Conservation (phyloP, 2,329 filamentous ascomycete genomes). For the Mycocentrospora acerina region DNA sequence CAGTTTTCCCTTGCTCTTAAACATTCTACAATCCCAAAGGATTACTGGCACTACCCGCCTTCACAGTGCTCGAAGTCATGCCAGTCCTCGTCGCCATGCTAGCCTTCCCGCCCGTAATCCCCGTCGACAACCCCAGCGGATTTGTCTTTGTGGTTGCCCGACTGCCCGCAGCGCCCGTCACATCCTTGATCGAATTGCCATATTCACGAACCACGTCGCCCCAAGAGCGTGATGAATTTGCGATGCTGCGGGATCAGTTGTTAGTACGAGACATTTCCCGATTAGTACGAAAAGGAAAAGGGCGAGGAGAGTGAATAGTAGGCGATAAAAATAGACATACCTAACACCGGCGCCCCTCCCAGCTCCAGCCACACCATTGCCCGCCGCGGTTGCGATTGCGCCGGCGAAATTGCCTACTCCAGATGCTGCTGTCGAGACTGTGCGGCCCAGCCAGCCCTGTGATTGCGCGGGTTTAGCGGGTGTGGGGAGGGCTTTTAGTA, state of each 20-base stretch:
- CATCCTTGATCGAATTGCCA: slow-evolving; percentile 53
- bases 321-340: slow-evolving; percentile 1
- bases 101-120: slow-evolving; percentile 29
- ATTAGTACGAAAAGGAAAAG: not conserved
- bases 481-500: slow-evolving; percentile 9
- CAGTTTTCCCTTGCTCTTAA: not conserved
- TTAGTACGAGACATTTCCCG: not conserved
- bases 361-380: slow-evolving; percentile 50
- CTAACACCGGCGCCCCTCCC: slow-evolving; percentile 46
- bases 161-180: slow-evolving; percentile 46
- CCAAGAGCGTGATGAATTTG: slow-evolving; percentile 49
- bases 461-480: slow-evolving; percentile 12
- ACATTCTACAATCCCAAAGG: slow-evolving; percentile 43
- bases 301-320: not conserved
- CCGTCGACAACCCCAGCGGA: slow-evolving; percentile 47
- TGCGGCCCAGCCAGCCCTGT: slow-evolving; percentile 48
- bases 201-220: slow-evolving; percentile 52
- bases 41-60: slow-evolving; percentile 43
- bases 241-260: slow-evolving; percentile 34
- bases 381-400: slow-evolving; percentile 46
- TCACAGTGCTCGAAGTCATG: slow-evolving; percentile 18
- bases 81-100: slow-evolving; percentile 25
- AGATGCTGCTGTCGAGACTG: slow-evolving; percentile 40
- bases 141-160: slow-evolving; percentile 49
- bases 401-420: slow-evolving; percentile 49